These are phyloP conservation scores for Lactarius evosmus DNA, from an alignment of 768 basidiomycete species.

Conservation along the genomic window DNA sequence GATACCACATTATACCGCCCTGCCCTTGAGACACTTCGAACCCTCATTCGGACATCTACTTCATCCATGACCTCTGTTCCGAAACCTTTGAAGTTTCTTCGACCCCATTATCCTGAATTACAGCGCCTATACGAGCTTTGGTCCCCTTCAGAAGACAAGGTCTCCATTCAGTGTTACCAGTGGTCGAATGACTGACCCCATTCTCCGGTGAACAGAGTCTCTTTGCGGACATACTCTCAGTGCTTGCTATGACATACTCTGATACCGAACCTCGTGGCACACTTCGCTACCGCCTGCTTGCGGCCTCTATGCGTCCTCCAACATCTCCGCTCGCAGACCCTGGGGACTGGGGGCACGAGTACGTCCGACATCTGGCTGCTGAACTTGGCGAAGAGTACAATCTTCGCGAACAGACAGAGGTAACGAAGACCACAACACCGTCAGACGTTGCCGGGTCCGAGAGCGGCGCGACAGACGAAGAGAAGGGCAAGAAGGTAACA, in stretches of 20 bases:
- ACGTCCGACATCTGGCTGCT: slow-evolving; percentile 93
- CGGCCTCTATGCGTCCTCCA: slow-evolving; percentile 62
- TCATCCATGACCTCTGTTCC: slow-evolving; percentile 99
- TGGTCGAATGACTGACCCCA: slow-evolving; percentile 10
- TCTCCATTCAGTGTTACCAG: slow-evolving; percentile 31
- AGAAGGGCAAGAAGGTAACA: slow-evolving; percentile 34
- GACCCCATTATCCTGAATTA: slow-evolving; percentile 87
- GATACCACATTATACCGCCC: slow-evolving; percentile 81
- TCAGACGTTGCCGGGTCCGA: slow-evolving; percentile 25
- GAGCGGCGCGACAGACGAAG: slow-evolving; percentile 33
- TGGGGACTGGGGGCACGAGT: slow-evolving; percentile 99
- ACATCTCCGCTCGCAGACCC: slow-evolving; percentile 77
- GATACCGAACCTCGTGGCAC: slow-evolving; percentile 97
- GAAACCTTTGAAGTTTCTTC: slow-evolving; percentile 96
- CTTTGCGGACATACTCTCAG: slow-evolving; percentile 95
- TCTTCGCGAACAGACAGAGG: slow-evolving; percentile 57
- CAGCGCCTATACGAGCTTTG: slow-evolving; percentile 82
- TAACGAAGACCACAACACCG: slow-evolving; percentile 29
- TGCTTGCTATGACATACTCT: slow-evolving; percentile 99
- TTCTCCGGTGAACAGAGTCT: slow-evolving; percentile 55
- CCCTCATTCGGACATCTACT: slow-evolving; percentile 92
- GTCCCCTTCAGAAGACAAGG: slow-evolving; percentile 75
- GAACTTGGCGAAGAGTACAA: slow-evolving; percentile 94
- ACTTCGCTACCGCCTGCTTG: slow-evolving; percentile 85
- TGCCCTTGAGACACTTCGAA: slow-evolving; percentile 90